phyloP scores from a whole-genome alignment of 495 filamentous ascomycete species.

The Aspergillus mulundensis region DNA sequence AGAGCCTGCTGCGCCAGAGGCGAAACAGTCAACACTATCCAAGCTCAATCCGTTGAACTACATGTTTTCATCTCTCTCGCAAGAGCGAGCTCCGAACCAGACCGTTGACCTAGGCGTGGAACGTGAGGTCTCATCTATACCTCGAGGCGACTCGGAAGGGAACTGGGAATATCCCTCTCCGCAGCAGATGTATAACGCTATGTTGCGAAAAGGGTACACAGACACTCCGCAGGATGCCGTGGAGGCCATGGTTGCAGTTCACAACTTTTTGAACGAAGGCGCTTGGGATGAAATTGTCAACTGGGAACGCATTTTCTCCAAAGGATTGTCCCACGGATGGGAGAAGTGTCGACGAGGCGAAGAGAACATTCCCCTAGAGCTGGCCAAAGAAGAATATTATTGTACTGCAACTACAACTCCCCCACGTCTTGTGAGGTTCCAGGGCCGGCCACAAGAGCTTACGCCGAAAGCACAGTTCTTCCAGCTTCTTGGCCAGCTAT shows the following conservation, averaged over 20 bases:
- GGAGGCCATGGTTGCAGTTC: conserved; percentile 95
- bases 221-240: conserved; percentile 90
- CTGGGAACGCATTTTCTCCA: conserved; percentile 83
- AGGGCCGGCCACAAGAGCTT: conserved; percentile 80
- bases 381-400: conserved; percentile 34
- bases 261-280: conserved; percentile 97
- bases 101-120: conserved; percentile 66
- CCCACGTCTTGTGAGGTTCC: conserved; percentile 78
- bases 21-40: conserved; percentile 50
- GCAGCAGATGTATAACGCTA: conserved; percentile 99
- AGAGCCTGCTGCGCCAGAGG: conserved; percentile 21
- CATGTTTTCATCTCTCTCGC: conserved; percentile 85
- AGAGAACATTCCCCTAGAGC: conserved; percentile 45
- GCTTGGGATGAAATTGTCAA: conserved; percentile 90
- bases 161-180: conserved; percentile 98
- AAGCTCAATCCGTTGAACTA: conserved; percentile 92
- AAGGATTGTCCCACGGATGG: conserved; percentile 69
- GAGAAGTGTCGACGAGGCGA: conserved; percentile 71
- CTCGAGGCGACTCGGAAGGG: conserved; percentile 63
- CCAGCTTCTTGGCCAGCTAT: conserved; percentile 70
- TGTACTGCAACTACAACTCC: conserved; percentile 37
- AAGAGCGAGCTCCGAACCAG: conserved; percentile 69
- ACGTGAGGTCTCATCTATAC: conserved; percentile 81
- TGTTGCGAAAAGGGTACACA: conserved; percentile 90
- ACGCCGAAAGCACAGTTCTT: conserved; percentile 85